Conservation (phyloP, 345 rosid genomes). For the Corchorus capsularis region DNA sequence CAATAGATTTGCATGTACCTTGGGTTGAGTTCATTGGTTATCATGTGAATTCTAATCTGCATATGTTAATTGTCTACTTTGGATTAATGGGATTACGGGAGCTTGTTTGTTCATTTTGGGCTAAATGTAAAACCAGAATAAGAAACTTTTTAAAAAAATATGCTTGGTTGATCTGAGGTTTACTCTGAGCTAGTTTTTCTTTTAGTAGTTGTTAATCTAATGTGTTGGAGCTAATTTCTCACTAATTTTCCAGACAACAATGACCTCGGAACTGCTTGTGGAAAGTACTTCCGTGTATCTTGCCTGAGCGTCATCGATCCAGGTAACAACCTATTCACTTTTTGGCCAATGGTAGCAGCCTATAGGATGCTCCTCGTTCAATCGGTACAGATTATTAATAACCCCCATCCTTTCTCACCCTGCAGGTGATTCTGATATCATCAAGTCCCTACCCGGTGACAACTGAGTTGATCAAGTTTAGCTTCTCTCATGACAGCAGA, state of each 20-base stretch:
- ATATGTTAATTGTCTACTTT: not conserved
- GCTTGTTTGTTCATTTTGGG: not conserved
- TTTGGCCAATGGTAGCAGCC: too few species aligned
- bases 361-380: not conserved
- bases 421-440: slow-evolving; percentile 78
- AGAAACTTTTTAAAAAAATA: not conserved
- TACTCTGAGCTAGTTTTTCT: not conserved
- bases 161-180: not conserved
- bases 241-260: slow-evolving; percentile 49
- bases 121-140: not conserved
- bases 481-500: not conserved
- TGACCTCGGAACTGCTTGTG: slow-evolving; percentile 79
- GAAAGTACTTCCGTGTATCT: slow-evolving; percentile 75
- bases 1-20: not conserved
- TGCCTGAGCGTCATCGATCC: slow-evolving; percentile 73
- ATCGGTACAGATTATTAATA: not conserved
- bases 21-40: not conserved
- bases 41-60: not conserved
- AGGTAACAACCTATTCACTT: slow-evolving; percentile 31
- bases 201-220: not conserved
- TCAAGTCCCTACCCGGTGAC: slow-evolving; percentile 65
- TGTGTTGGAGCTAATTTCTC: not conserved
- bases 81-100: not conserved
- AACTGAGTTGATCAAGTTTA: slow-evolving; percentile 33
- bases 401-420: not conserved